Conservation (phyloP, 1,284 basidiomycete genomes). For the Schizophyllum amplum region DNA sequence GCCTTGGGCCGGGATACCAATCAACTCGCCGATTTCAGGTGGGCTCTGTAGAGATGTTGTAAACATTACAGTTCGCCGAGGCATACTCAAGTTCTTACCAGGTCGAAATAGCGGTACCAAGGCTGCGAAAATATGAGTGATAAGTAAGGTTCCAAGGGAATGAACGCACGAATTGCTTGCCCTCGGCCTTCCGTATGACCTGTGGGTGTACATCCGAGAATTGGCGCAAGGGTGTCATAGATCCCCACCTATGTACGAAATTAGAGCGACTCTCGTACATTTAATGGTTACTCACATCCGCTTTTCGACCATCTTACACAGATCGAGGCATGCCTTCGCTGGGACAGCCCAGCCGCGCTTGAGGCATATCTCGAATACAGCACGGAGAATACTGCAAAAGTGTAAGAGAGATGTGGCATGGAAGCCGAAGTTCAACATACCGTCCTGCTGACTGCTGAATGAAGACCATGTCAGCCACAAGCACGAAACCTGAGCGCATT, state of each 20-base stretch:
- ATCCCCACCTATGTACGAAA: slow-evolving; percentile 70
- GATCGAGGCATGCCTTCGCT: slow-evolving; percentile 82
- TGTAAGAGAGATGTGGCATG: slow-evolving; percentile 1
- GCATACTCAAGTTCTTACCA: slow-evolving; percentile 35
- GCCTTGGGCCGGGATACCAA: slow-evolving; percentile 90
- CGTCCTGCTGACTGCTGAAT: slow-evolving; percentile 88
- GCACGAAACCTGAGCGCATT: slow-evolving; percentile 63
- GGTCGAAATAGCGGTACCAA: slow-evolving; percentile 94
- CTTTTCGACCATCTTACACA: slow-evolving; percentile 97
- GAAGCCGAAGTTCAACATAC: slow-evolving; percentile 27
- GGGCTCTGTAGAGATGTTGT: slow-evolving; percentile 36
- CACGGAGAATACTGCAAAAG: slow-evolving; percentile 75
- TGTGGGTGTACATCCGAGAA: slow-evolving; percentile 88
- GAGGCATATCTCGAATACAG: slow-evolving; percentile 97
- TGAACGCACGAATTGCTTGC: slow-evolving; percentile 85
- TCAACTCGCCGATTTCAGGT: slow-evolving; percentile 88
- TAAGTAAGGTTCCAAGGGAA: slow-evolving; percentile 5
- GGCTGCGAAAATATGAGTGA: slow-evolving; percentile 40
- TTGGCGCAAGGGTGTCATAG: slow-evolving; percentile 95
- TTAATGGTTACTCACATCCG: slow-evolving; percentile 52
- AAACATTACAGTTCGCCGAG: neutral
- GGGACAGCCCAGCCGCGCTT: slow-evolving; percentile 98
- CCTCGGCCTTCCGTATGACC: slow-evolving; percentile 88
- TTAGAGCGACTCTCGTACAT: slow-evolving; percentile 1
- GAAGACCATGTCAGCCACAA: slow-evolving; percentile 98